phyloP scores from a whole-genome alignment of 1,284 basidiomycete genomes.

The Anthracocystis walkeri region DNA sequence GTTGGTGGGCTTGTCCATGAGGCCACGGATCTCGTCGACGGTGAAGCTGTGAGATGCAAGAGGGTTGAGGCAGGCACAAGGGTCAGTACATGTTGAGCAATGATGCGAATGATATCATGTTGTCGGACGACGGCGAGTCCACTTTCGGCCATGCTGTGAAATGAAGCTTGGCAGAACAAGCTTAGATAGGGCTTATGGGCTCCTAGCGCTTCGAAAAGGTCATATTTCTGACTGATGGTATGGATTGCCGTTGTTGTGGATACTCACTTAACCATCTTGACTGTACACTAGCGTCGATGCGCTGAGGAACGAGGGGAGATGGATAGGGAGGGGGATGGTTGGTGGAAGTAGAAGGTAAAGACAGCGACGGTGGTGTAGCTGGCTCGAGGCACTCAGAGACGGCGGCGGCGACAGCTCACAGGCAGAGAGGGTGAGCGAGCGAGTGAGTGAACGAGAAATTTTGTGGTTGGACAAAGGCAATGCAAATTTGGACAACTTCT shows the following conservation, averaged over 20 bases:
- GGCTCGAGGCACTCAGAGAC: constrained; percentile 14
- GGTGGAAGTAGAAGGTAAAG: constrained; percentile 25
- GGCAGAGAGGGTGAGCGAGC: not conserved
- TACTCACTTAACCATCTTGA: constrained; percentile 62
- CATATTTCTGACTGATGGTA: constrained; percentile 8
- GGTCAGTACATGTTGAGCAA: constrained; percentile 20
- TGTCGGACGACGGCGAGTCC: no score
- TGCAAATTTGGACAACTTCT: constrained; percentile 17
- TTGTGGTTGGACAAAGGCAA: constrained; percentile 23
- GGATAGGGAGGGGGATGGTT: constrained; percentile 32
- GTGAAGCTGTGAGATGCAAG: constrained; percentile 69
- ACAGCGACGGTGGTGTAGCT: constrained; percentile 18
- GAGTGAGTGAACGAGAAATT: not conserved
- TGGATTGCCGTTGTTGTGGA: constrained; percentile 1
- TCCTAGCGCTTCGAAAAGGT: not conserved
- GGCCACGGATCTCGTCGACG: constrained; percentile 80
- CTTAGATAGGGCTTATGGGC: not conserved
- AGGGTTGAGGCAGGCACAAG: not conserved
- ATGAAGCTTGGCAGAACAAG: no score
- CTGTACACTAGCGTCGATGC: constrained; percentile 52
- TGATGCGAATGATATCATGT: not conserved
- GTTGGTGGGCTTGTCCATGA: constrained; percentile 91
- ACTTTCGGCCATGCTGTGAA: no score
- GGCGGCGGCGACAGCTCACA: constrained; percentile 13
- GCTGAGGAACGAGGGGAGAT: constrained; percentile 41